Percentiles rank a stretch among this genome's conserved stretches.
Conservation (phyloP, 78 protist species). For the Acrasis kona region DNA sequence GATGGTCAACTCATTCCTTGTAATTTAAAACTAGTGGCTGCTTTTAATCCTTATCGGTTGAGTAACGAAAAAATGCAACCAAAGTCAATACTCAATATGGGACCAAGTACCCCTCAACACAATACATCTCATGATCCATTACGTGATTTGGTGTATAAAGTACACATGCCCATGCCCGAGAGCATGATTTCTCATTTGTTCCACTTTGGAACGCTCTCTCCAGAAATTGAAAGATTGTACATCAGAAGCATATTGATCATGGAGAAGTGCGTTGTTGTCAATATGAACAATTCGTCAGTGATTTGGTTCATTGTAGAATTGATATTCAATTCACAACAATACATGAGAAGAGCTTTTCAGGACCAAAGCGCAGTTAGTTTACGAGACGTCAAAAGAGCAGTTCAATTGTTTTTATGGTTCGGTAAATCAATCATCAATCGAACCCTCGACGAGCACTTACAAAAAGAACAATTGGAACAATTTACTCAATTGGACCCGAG, state of each 20-base stretch:
- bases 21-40: slow-evolving; percentile 25
- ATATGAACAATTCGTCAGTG: too few relatives aligned
- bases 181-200: slow-evolving; percentile 19
- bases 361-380: slow-evolving; percentile 16
- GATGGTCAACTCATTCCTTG: background rate
- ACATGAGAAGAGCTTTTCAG: background rate
- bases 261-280: background rate
- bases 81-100: background rate
- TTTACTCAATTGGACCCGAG: too few relatives aligned
- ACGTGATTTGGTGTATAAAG: slow-evolving; percentile 30
- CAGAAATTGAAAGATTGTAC: slow-evolving; percentile 15
- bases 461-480: background rate
- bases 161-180: slow-evolving; percentile 38
- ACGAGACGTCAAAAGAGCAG: slow-evolving; percentile 21
- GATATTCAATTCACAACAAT: slow-evolving; percentile 5
- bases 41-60: slow-evolving; percentile 53
- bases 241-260: slow-evolving; percentile 3
- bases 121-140: background rate
- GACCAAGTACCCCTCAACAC: background rate
- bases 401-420: slow-evolving; percentile 7
- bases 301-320: background rate
- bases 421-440: background rate
- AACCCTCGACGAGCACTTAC: too few relatives aligned
- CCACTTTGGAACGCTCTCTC: slow-evolving; percentile 39
- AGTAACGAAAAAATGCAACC: background rate